Evolutionary conservation across 805 yeast genomes (phyloP), one percentile per base, ranked within the genome.

Genomic region (Jamesozyma rosinii): DNA sequence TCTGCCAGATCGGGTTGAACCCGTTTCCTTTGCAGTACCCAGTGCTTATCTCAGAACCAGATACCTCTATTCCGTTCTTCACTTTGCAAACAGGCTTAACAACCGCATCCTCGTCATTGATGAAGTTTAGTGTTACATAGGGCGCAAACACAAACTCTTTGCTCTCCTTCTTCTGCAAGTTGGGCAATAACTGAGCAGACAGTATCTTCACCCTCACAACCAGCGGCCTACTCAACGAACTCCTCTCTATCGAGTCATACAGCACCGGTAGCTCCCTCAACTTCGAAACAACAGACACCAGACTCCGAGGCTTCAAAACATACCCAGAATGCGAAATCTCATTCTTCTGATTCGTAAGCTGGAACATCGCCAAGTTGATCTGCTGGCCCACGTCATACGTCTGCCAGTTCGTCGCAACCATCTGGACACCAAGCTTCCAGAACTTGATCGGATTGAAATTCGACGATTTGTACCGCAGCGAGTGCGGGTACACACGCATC

Each of bases 331-430:
- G 54, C 41, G 54, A 50, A 15, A 53, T 42, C 9, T 54, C 50
- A 35, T 54, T 51, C 33, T 50, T 54, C 37, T 68, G 72, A 13
- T 71, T 67, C 0, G 76, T 74, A 14, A 72, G 61, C 40, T 76
- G 76, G 61, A 90, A 87, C 74, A 88, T 66, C 3, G 95, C 85
- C 48, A 83, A 83, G 59, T 88, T 89, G 10, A 92, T 55, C 57
- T 88, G 95, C 57, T 89, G 90, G 0, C 97, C 96, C 15, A 78
- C 45, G 57, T 92, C 98, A 58, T 77, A 81, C 0, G 92, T 81
- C 62, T 90, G 98, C 97, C 97, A 90, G 58, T 90, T 92, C 0
- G 95, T 81, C 0, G 98, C 97, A 4, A 85, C 97, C 87, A 92
- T 77, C 57, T 92, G 98, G 10, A 75, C 81, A 0, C 99, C 99